Evolutionary conservation across 345 rosid genomes (phyloP).

Genomic region (Eucalyptus tenuipes): DNA sequence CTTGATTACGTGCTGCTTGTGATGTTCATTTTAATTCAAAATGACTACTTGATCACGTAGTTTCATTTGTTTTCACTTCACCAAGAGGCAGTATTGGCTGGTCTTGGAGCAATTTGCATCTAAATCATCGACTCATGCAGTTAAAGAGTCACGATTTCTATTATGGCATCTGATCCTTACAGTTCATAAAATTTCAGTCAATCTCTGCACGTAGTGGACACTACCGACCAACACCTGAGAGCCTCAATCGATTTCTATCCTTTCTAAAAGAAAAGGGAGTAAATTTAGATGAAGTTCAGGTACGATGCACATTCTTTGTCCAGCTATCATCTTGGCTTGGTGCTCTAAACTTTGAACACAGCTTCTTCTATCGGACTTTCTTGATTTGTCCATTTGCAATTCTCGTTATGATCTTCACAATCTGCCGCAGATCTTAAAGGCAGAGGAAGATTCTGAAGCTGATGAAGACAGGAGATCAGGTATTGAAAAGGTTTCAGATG

Average conservation of each 20-base stretch:
- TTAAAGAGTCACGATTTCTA: not conserved
- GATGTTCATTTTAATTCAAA: not conserved
- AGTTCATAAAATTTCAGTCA: constrained; percentile 1
- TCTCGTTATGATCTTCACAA: not conserved
- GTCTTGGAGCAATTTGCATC: not conserved
- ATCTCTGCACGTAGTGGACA: constrained; percentile 25
- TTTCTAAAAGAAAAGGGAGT: constrained; percentile 18
- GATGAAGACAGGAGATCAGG: constrained; percentile 13
- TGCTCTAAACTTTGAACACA: not conserved
- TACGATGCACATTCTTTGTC: not conserved
- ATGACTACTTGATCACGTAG: not conserved
- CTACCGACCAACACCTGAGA: constrained; percentile 18
- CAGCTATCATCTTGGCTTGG: not conserved
- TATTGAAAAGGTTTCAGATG: not conserved
- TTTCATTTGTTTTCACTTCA: not conserved
- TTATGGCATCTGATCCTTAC: not conserved
- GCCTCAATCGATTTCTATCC: constrained; percentile 10
- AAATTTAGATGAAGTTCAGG: constrained; percentile 18
- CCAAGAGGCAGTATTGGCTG: not conserved
- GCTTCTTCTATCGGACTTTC: not conserved
- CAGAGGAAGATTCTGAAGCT: constrained; percentile 42
- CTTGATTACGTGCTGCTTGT: not conserved
- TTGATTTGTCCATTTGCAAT: not conserved
- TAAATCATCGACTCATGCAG: not conserved
- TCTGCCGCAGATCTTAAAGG: constrained; percentile 30